Evolutionary conservation across 2,329 filamentous ascomycete species (phyloP), one percentile per base, ranked within the genome.

Genomic region (Aspergillus amoenus): DNA sequence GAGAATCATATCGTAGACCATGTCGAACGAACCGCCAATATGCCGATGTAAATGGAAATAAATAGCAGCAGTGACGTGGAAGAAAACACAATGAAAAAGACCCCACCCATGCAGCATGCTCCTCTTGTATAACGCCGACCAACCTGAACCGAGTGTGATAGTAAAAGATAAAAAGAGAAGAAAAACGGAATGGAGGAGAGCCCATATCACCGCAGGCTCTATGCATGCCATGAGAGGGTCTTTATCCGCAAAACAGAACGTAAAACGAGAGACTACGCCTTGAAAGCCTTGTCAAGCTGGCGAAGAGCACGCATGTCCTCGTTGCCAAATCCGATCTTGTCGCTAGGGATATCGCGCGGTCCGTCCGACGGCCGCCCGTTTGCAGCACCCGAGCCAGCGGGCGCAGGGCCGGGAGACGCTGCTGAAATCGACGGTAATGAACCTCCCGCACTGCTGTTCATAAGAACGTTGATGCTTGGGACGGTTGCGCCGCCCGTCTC

Each of bases 301-400:
- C 85, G 81, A 45, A 90, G 71, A 2, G 86, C 87, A 62, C 86
- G 79, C 59, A 81, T 82, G 63, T 90, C 88, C 69, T 90, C 87
- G 37, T 74, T 72, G 17, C 81, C 78, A 48, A 83, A 84, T 5
- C 79, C 82, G 24, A 84, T 72, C 61, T 84, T 84, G 58, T 83
- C 80, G 50, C 78, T 82, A 7, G 81, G 82, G 49, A 84, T 84
- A 65, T 84, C 82, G 54, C 80, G 78, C 7, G 81, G 78, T 32
- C 77, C 78, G 21, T 77, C 76, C 5, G 65, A 76, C 5, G 66
- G 63, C 46, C 52, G 66, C 55, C 44, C 58, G 43, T 37, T 27
- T 24, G 22, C 42, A 11, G 51, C 21, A 27, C 39, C 55, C 45
- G 67, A 58, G 15, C 62, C 64, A 52, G 63, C 58, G 21, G 63